Percentiles rank a stretch among this genome's conserved stretches.
Conservation (phyloP, 257 asterid species). For the Solanum appendiculatum region DNA sequence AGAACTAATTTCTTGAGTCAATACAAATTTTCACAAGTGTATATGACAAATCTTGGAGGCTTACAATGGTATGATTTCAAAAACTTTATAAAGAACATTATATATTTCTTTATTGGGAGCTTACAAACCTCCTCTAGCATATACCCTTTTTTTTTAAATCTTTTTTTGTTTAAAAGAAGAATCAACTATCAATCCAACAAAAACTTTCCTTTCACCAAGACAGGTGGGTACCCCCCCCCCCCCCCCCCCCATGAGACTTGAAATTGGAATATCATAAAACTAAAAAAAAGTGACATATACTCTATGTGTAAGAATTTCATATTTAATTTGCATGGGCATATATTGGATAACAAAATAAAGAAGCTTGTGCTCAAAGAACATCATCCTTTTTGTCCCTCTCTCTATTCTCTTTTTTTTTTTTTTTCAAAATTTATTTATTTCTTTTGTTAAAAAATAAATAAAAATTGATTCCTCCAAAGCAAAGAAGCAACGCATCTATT, state of each 20-base stretch:
- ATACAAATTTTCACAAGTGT: not conserved
- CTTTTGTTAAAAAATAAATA: not conserved
- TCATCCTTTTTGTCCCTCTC: not conserved
- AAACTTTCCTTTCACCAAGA: not conserved
- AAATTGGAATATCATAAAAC: not conserved
- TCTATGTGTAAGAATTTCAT: not conserved
- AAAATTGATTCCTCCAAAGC: not conserved
- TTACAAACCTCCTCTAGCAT: not conserved
- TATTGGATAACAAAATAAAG: not conserved
- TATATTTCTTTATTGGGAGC: not conserved
- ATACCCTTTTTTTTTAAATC: not conserved
- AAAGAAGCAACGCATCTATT: slow-evolving; percentile 76
- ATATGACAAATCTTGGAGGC: not conserved
- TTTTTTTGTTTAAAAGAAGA: not conserved
- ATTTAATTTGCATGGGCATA: not conserved
- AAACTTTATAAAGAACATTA: not conserved
- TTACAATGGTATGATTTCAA: not conserved
- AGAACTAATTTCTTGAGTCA: not conserved
- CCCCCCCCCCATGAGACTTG: not conserved
- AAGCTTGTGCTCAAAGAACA: not conserved
- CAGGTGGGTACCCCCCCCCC: not conserved
- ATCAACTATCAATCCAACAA: not conserved
- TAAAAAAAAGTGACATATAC: not conserved
- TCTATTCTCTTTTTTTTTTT: not conserved
- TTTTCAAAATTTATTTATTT: not conserved